Percentiles rank a stretch among this genome's conserved stretches.
These are phyloP conservation scores for Pichia sp. DNA, from an alignment of 1,139 yeast species.

Conservation along the genomic window DNA sequence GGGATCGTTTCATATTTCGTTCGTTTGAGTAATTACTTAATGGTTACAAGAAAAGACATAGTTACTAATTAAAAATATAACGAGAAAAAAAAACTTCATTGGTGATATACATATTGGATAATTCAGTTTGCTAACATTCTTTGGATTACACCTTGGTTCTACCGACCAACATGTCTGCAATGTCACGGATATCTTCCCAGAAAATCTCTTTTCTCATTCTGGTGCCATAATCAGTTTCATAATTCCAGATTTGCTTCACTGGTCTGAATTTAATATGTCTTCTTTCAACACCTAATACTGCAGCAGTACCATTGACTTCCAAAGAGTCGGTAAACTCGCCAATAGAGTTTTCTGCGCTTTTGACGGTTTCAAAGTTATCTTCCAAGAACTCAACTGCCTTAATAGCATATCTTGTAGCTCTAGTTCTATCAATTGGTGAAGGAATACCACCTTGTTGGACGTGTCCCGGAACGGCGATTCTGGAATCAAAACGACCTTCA, in stretches of 20 bases:
- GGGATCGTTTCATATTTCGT: too few species aligned
- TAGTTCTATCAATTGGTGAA: constrained; percentile 87
- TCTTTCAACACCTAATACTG: constrained; percentile 78
- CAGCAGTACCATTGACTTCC: constrained; percentile 52
- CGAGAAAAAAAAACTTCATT: neutral
- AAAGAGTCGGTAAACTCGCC: constrained; percentile 20
- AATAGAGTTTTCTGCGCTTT: constrained; percentile 25
- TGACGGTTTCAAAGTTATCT: constrained; percentile 24
- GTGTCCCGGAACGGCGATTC: constrained; percentile 97
- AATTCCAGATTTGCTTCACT: constrained; percentile 69
- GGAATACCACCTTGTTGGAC: constrained; percentile 98
- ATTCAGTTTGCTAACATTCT: too few species aligned
- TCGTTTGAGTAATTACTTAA: too few species aligned
- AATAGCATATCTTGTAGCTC: constrained; percentile 86
- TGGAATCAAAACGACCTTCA: constrained; percentile 71
- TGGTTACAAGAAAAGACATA: neutral
- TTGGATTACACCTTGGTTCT: constrained; percentile 29
- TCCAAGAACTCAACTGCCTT: constrained; percentile 85
- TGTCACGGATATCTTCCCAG: constrained; percentile 68
- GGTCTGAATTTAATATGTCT: constrained; percentile 71
- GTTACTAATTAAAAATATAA: neutral
- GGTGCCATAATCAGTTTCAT: constrained; percentile 67
- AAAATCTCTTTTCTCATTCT: constrained; percentile 88
- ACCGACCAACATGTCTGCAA: constrained; percentile 83
- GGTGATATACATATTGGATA: too few species aligned